These are phyloP conservation scores for Chalciporus sphaerocephalus DNA, from an alignment of 768 basidiomycete genomes.

Conservation along the genomic window DNA sequence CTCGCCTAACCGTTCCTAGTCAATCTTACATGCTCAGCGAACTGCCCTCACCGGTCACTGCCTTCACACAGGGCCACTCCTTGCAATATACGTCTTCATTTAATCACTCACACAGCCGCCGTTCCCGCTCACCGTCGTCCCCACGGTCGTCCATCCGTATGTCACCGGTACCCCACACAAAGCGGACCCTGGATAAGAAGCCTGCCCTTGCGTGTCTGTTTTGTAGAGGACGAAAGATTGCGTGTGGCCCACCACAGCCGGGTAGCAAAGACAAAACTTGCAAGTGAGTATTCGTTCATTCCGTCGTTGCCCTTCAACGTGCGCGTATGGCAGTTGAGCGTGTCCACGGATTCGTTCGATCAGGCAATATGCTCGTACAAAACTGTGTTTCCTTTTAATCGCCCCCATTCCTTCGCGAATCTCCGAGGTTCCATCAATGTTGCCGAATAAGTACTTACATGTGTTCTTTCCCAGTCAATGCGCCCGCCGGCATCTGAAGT, in stretches of 20 bases:
- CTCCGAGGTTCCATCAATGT: conserved; percentile 15
- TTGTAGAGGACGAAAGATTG: conserved; percentile 65
- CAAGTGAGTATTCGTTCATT: conserved; percentile 49
- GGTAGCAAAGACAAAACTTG: conserved; percentile 55
- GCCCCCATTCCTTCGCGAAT: conserved; percentile 26
- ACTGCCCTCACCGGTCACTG: conserved; percentile 5
- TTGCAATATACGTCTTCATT: conserved; percentile 10
- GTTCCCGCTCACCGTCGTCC: conserved; percentile 27
- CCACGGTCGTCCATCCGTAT: conserved; percentile 16
- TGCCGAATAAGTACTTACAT: conserved; percentile 19
- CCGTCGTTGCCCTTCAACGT: not conserved
- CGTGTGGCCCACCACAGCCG: conserved; percentile 56
- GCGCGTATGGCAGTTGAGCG: conserved; percentile 12
- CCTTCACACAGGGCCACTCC: conserved; percentile 11
- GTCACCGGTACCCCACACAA: conserved; percentile 23
- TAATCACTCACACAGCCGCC: conserved; percentile 20
- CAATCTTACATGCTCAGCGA: conserved; percentile 22
- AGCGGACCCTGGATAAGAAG: conserved; percentile 42
- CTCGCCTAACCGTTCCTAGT: conserved; percentile 3
- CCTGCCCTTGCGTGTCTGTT: conserved; percentile 62
- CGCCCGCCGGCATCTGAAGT: conserved; percentile 60
- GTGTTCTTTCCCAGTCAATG: conserved; percentile 54
- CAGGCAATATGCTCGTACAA: not conserved
- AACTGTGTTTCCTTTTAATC: conserved; percentile 20
- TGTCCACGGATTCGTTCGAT: conserved; percentile 9